Evolutionary conservation across 164 flowering plant genomes (phyloP), one percentile per base, ranked within the genome.

Genomic region (Liquidambar formosana): DNA sequence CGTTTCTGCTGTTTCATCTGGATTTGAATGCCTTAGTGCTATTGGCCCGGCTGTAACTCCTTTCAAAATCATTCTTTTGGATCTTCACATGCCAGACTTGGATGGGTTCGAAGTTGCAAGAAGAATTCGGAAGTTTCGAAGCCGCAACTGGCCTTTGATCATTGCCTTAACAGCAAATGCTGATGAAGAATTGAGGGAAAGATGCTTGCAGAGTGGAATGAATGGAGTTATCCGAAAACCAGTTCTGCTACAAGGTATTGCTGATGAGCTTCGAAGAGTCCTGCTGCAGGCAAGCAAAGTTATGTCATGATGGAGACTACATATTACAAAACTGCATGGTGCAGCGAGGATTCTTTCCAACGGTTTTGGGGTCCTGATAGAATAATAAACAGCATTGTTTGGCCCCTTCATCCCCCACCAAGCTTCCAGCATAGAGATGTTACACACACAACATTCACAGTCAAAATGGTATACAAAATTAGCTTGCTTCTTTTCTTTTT

Each of bases 41-140:
- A 64, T 89, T 13, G 82, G 84, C 0, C 75, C 88, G 0, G 73
- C 85, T 8, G 79, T 81, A 1, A 73, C 84, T 18, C 53, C 86
- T 22, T 79, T 78, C 63, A 91, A 84, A 71, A 75, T 93, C 0
- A 77, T 91, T 46, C 66, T 95, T 43, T 61, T 95, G 73, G 97
- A 95, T 72, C 87, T 95, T 64, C 90, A 93, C 46, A 78, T 91
- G 92, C 84, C 89, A 0, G 98, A 89, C 66, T 67, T 90, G 70
- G 96, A 95, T 71, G 99, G 98, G 0, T 93, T 82, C 72, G 98
- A 91, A 69, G 91, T 89, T 47, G 89, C 92, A n/a, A 65, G 54
- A 64, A 84, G 86, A 61, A 88, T 95, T 43, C 73, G 89, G 61
- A 90, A 91, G 71, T 85, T 79, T 66, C 43, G 82, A 0, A 90